Evolutionary conservation across 2,329 filamentous ascomycete species (phyloP).

Genomic region (Ampelomyces quisqualis): DNA sequence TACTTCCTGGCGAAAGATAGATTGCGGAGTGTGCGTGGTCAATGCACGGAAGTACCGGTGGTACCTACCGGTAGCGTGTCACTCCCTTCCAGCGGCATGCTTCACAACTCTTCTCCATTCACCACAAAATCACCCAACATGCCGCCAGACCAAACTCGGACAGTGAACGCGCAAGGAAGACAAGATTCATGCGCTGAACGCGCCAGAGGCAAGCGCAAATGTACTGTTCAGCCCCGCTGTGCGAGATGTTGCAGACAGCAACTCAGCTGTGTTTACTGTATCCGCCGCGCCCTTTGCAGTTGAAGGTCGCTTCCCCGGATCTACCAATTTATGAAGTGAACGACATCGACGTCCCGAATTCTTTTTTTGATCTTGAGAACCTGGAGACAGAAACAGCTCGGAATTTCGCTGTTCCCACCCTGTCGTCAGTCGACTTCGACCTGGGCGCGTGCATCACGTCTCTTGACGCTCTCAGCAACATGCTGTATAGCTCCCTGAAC

Average conservation of each 20-base stretch:
- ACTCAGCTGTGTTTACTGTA: constrained; percentile 52
- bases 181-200: constrained; percentile 61
- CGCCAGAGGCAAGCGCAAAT: constrained; percentile 59
- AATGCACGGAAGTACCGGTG: neutral
- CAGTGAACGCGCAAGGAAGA: constrained; percentile 26
- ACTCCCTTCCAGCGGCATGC: neutral
- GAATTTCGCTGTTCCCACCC: constrained; percentile 8
- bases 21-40: neutral
- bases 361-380: constrained; percentile 17
- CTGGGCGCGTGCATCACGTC: constrained; percentile 47
- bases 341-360: constrained; percentile 17
- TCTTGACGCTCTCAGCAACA: constrained; percentile 50
- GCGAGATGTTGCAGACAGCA: constrained; percentile 54
- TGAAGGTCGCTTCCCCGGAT: neutral
- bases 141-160: constrained; percentile 42
- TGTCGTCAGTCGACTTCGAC: constrained; percentile 22
- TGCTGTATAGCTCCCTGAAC: constrained; percentile 4
- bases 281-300: constrained; percentile 5
- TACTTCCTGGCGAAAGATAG: neutral
- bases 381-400: constrained; percentile 10
- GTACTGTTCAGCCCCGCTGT: constrained; percentile 56
- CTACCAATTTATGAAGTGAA: constrained; percentile 12
- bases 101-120: neutral
- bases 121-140: constrained; percentile 24
- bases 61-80: too few relatives aligned